Percentiles rank a stretch among this genome's conserved stretches.
These are phyloP conservation scores for Oryza meridionalis DNA, from an alignment of 176 grass and related monocot species.

Conservation along the genomic window DNA sequence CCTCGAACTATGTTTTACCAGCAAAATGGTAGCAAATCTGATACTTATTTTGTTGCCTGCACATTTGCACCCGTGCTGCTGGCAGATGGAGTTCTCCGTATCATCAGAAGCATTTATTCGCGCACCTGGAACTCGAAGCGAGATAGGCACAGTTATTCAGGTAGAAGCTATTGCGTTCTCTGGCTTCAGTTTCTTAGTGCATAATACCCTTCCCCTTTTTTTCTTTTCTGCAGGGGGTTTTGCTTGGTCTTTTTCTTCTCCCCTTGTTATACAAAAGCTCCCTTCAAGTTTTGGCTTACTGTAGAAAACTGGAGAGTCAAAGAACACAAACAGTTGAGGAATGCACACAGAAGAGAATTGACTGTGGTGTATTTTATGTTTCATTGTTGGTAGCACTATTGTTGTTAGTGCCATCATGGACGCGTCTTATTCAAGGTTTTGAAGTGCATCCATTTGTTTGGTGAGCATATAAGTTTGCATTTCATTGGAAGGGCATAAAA, in stretches of 20 bases:
- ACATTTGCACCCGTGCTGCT: constrained; percentile 32
- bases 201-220: constrained; percentile 30
- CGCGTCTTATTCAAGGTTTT: constrained; percentile 62
- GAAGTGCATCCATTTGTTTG: constrained; percentile 75
- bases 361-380: constrained; percentile 68
- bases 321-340: constrained; percentile 32
- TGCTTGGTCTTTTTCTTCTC: constrained; percentile 85
- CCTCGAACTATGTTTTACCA: neutral
- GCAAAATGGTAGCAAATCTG: constrained; percentile 21
- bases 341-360: constrained; percentile 36
- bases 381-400: constrained; percentile 49
- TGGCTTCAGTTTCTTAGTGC: constrained; percentile 22
- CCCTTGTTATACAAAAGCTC: constrained; percentile 68
- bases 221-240: constrained; percentile 56
- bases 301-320: constrained; percentile 49
- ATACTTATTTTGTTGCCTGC: neutral
- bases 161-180: constrained; percentile 42
- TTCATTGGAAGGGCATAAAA: neutral
- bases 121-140: constrained; percentile 56
- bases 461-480: constrained; percentile 45
- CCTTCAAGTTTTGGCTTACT: constrained; percentile 55
- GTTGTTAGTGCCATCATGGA: constrained; percentile 84
- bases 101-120: constrained; percentile 51
- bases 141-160: constrained; percentile 86
- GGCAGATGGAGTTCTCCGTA: constrained; percentile 47